A percentile compares a stretch with the other conserved stretches of the same genome.
phyloP scores from a whole-genome alignment of 2,329 filamentous ascomycete species.

The Aspergillus sp. region DNA sequence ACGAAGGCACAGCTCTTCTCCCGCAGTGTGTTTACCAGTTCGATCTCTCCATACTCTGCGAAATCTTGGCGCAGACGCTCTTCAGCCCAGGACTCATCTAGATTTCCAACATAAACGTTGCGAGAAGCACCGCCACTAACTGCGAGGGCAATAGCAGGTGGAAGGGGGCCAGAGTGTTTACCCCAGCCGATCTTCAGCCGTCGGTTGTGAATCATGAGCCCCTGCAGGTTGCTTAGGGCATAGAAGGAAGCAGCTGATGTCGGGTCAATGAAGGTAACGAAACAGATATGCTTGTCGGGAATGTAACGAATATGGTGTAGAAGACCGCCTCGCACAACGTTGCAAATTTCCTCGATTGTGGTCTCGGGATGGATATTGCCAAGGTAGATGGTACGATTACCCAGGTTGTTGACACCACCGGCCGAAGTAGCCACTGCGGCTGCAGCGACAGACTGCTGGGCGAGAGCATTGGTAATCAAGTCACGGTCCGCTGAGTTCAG shows the following conservation, averaged over 20 bases:
- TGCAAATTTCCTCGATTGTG: constrained; percentile 99
- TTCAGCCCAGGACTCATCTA: constrained; percentile 97
- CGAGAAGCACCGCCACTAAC: constrained; percentile 96
- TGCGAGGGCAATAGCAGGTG: constrained; percentile 90
- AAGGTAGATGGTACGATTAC: constrained; percentile 95
- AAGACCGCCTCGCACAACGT: constrained; percentile 91
- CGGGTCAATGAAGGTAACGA: constrained; percentile 98
- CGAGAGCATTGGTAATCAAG: constrained; percentile 91
- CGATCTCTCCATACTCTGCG: constrained; percentile 95
- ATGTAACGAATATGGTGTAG: constrained; percentile 99
- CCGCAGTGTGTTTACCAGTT: constrained; percentile 90
- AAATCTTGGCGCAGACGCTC: constrained; percentile 95
- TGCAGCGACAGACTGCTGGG: constrained; percentile 95
- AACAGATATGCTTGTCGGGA: constrained; percentile 99
- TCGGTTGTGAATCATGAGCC: constrained; percentile 98
- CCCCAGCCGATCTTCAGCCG: constrained; percentile 98
- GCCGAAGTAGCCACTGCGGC: constrained; percentile 95
- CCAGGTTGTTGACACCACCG: constrained; percentile 94
- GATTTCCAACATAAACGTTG: constrained; percentile 96
- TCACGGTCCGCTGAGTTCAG: constrained; percentile 95
- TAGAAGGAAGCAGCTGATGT: constrained; percentile 98
- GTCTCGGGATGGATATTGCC: constrained; percentile 99
- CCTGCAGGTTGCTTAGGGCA: constrained; percentile 93
- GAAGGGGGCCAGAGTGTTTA: constrained; percentile 95
- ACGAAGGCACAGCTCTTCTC: constrained; percentile 99